These are phyloP conservation scores for Fusarium nodosum DNA, from an alignment of 2,329 filamentous ascomycete genomes.

Conservation along the genomic window DNA sequence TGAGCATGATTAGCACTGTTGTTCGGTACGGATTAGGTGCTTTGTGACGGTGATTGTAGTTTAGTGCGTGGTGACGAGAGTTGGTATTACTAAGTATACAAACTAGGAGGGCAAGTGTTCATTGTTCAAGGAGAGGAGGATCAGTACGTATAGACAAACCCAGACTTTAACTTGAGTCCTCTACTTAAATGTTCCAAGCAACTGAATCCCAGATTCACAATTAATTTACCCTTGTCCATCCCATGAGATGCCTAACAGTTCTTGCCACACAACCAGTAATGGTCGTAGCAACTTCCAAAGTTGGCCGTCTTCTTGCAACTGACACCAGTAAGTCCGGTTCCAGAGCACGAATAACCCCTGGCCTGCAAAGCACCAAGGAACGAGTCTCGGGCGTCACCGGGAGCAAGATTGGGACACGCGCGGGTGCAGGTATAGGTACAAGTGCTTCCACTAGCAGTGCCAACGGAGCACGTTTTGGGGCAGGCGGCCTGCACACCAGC, in stretches of 20 bases:
- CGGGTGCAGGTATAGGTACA: conserved; percentile 14
- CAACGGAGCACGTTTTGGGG: conserved; percentile 7
- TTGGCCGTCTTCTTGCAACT: conserved; percentile 10
- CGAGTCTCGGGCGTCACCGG: background rate
- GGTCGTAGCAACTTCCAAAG: conserved; percentile 22
- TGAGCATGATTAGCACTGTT: background rate
- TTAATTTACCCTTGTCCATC: background rate
- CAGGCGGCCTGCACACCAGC: conserved; percentile 10
- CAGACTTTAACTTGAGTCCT: background rate
- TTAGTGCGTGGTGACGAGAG: background rate
- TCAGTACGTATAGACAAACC: background rate
- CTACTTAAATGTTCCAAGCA: background rate
- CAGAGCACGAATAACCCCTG: background rate
- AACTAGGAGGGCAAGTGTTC: background rate
- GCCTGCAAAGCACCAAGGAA: conserved; percentile 8
- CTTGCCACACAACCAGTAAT: conserved; percentile 12
- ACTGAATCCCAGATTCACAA: background rate
- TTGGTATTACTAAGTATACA: background rate
- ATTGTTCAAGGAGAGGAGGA: background rate
- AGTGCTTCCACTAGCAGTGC: background rate
- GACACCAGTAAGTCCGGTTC: background rate
- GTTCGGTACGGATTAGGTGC: background rate
- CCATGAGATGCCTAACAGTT: background rate
- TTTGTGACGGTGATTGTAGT: background rate
- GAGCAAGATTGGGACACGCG: background rate